Conservation (phyloP, 2,329 filamentous ascomycete species). For the Cyclaneusma minus region DNA sequence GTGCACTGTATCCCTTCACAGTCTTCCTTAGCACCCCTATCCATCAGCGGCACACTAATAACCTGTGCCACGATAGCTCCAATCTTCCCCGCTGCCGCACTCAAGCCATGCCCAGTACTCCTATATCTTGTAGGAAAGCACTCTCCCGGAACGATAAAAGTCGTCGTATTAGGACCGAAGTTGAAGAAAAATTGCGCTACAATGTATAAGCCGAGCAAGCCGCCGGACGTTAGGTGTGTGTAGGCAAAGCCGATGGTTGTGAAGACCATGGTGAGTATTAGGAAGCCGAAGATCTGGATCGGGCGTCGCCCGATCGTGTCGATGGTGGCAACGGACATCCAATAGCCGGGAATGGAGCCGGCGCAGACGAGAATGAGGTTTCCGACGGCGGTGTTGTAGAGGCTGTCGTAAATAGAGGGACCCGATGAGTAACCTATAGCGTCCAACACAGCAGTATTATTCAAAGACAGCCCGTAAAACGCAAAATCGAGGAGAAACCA, state of each 20-base stretch:
- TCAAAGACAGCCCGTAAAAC: slow-evolving; percentile 59
- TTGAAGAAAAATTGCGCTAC: slow-evolving; percentile 53
- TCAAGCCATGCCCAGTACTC: slow-evolving; percentile 47
- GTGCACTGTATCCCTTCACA: slow-evolving; percentile 32
- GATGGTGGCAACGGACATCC: slow-evolving; percentile 57
- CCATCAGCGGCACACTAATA: slow-evolving; percentile 46
- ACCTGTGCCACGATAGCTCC: slow-evolving; percentile 53
- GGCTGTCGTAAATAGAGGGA: slow-evolving; percentile 46
- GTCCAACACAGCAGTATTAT: slow-evolving; percentile 54
- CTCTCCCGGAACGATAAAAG: slow-evolving; percentile 49
- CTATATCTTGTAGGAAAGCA: slow-evolving; percentile 50
- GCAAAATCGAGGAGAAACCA: slow-evolving; percentile 33
- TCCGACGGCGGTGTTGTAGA: slow-evolving; percentile 60
- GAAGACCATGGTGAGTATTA: slow-evolving; percentile 45
- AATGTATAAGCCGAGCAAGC: slow-evolving; percentile 45
- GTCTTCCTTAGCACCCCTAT: slow-evolving; percentile 33
- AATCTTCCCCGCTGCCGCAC: slow-evolving; percentile 50
- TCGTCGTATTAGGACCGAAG: slow-evolving; percentile 49
- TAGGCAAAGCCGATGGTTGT: slow-evolving; percentile 46
- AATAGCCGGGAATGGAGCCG: slow-evolving; percentile 67
- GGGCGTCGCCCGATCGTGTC: slow-evolving; percentile 66
- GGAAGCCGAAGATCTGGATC: slow-evolving; percentile 51
- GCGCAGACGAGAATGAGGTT: slow-evolving; percentile 66
- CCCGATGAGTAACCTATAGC: slow-evolving; percentile 58
- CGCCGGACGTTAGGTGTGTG: slow-evolving; percentile 27